Base-by-base conservation (phyloP, 208 protist genomes). In the Wallacemonas sp. region DNA sequence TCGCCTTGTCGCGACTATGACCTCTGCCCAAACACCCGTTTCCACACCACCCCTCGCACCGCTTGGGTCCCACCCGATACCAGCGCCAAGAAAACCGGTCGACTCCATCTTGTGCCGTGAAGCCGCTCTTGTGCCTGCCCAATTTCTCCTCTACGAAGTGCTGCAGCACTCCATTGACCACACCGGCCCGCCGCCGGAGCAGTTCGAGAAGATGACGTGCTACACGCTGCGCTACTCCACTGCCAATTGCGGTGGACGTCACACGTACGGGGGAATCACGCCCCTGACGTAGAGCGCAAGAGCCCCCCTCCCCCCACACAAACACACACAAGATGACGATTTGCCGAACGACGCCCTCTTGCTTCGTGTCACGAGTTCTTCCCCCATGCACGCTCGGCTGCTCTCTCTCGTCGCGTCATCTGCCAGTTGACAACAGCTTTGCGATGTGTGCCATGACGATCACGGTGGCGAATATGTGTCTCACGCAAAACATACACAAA, bases 1-100 rank as follows among this genome's bases (percentile, higher is more conserved):
- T n/a, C 78, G 81, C 0, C 21, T 90, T 3, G 78, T 70, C 10
- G 13, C 44, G 1, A 65, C 26, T 21, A 44, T 57, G 50, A 38
- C 50, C 26, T 57, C 50, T 4, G 9, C 50, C 15, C 50, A 19
- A 6, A 57, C 50, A 1, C 50, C 50, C 30, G 22, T n/a, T 13
- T 57, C 50, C 6, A 57, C 50, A 4, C 50, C 50, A 10, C 50
- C 50, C n/a, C 50, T 57, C 30, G 50, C 30, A 4, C 50, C 50
- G 22, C 26, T 57, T 9, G 50, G 30, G 19, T 34, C 34, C 17
- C 21, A 62, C 38, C 39, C 55, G 21, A 44, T 3, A 3, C 13
- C 34, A 3, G 19, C 36, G 13, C 39, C 55, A 24, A 45, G 4
- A 37, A 17, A 12, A 22, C n/a, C 55, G 3, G 55, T 62, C 9